Conservation (phyloP, 345 rosid genomes). For the Gossypium raimondii region DNA sequence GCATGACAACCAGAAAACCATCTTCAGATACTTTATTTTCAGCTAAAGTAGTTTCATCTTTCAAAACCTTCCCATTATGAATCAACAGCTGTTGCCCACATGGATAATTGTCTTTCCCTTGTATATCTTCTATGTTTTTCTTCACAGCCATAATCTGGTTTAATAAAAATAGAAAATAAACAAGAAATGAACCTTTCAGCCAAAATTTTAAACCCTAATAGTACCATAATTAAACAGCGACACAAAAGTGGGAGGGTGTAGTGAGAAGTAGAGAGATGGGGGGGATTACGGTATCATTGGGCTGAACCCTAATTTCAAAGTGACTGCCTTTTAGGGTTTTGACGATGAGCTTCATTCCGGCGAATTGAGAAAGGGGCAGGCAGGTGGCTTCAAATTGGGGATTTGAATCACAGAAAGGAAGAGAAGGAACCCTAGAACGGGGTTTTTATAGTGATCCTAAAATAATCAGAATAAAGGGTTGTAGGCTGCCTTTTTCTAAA, state of each 20-base stretch:
- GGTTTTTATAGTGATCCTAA: constrained; percentile 1
- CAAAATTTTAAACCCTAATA: constrained; percentile 4
- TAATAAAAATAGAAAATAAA: not conserved
- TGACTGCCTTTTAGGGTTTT: constrained; percentile 96
- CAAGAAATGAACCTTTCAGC: not conserved
- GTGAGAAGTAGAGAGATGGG: not conserved
- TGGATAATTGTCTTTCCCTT: constrained; percentile 94
- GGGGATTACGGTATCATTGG: constrained; percentile 65
- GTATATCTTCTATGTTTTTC: constrained; percentile 90
- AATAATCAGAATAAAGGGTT: too few relatives aligned
- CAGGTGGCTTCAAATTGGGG: not conserved
- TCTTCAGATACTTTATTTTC: constrained; percentile 86
- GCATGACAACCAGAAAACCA: constrained; percentile 99
- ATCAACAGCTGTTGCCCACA: constrained; percentile 91
- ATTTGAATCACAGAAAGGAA: not conserved
- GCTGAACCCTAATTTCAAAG: constrained; percentile 90
- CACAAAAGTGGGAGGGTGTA: not conserved
- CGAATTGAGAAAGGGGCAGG: constrained; percentile 13
- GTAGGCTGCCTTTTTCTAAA: too few relatives aligned
- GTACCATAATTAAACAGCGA: not conserved
- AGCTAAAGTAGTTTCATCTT: constrained; percentile 84
- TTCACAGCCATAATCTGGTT: constrained; percentile 90
- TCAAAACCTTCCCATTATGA: constrained; percentile 96
- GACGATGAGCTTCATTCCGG: constrained; percentile 89
- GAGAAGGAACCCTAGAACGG: not conserved